Evolutionary conservation across 768 basidiomycete species (phyloP), one percentile per base, ranked within the genome.

Genomic region (Amyloporia xantha): DNA sequence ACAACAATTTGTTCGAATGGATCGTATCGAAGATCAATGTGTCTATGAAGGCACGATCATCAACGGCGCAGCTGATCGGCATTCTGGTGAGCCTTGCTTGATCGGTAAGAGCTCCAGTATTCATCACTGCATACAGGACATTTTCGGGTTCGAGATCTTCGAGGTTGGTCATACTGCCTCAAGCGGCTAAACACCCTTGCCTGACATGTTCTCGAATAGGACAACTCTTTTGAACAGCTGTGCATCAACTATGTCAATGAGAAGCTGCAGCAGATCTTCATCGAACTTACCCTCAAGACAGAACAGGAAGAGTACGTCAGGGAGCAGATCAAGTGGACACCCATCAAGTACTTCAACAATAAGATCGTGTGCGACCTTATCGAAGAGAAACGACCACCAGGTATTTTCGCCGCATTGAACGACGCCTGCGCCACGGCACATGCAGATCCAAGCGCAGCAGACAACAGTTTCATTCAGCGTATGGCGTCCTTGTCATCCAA

Each of bases 221-320:
- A 93, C 66, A 95, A 95, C 67, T 92, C 91, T 4, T 93, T 94
- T 62, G 92, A 94, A 63, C 93, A 99, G 67, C 81, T 99, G 17
- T 99, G 96, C 72, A 99, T 99, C 77, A 99, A 99, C 73, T 99
- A 99, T 60, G 96, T 98, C 71, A 99, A 99, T 75, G 96, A 99
- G 70, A 99, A 99, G 69, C 78, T 99, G 21, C 95, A 99, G 60
- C 95, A 95, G 64, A 99, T 98, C 61, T 99, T 99, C 71, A 99
- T 99, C 60, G 94, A 99, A 66, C 76, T 99, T 43, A 99, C 96
- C 0, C 75, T 99, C 62, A 99, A 99, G 75, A 93, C 95, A 15
- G 96, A 99, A 63, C 96, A 99, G 66, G 96, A 99, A 64, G 96
- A 99, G 69, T 99, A 99, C 61, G 92, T 97, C 24, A 80, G 90